phyloP scores from a whole-genome alignment of 805 yeast species.

The Wickerhamomyces pijperi region DNA sequence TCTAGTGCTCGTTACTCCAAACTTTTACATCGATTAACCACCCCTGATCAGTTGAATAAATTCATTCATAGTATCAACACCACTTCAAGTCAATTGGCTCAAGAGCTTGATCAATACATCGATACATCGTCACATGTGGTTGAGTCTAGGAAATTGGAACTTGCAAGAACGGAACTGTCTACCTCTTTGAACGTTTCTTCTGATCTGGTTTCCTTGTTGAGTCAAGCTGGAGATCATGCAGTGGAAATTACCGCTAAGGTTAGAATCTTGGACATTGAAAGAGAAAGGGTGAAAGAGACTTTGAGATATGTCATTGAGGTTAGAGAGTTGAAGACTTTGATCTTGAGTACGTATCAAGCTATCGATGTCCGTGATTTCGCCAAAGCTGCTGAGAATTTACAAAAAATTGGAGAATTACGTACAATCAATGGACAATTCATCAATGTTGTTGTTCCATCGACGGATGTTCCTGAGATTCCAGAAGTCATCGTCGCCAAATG shows the following conservation, averaged over 20 bases:
- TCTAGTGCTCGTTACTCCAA: conserved; percentile 9
- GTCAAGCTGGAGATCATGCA: conserved; percentile 56
- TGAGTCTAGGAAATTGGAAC: conserved; percentile 37
- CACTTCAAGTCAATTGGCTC: conserved; percentile 12
- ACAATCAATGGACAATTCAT: conserved; percentile 63
- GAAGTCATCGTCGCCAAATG: conserved; percentile 41
- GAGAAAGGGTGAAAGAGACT: conserved; percentile 50
- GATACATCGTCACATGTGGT: conserved; percentile 16
- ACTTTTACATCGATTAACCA: conserved; percentile 14
- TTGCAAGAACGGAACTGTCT: conserved; percentile 53
- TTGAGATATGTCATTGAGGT: conserved; percentile 55
- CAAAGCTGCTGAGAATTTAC: conserved; percentile 64
- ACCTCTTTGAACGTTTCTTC: conserved; percentile 47
- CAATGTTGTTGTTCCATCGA: conserved; percentile 71
- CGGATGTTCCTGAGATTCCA: conserved; percentile 79
- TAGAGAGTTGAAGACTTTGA: conserved; percentile 51
- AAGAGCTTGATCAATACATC: conserved; percentile 16
- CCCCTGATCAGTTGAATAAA: conserved; percentile 14
- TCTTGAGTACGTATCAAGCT: conserved; percentile 57
- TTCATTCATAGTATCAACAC: conserved; percentile 16
- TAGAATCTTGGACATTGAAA: conserved; percentile 58
- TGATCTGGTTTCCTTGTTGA: conserved; percentile 39
- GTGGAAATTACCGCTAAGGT: conserved; percentile 58
- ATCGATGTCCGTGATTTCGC: conserved; percentile 62
- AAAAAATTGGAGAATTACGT: conserved; percentile 37